Evolutionary conservation across 2,329 filamentous ascomycete genomes (phyloP).

Genomic region (Fusarium annulatum): DNA sequence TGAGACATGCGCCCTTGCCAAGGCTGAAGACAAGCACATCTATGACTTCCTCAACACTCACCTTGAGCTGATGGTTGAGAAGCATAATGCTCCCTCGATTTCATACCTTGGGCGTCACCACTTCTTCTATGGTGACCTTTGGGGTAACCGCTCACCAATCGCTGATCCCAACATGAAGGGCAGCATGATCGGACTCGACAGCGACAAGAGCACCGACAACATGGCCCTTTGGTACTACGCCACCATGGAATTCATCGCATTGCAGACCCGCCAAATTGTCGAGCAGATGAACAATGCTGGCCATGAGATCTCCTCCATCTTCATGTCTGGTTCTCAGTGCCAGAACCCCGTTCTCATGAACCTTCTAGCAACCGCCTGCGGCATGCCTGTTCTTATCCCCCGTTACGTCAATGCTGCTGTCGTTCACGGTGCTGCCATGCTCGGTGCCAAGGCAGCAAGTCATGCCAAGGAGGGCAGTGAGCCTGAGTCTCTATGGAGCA

Average conservation of each 20-base stretch:
- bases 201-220: constrained; percentile 86
- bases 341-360: constrained; percentile 94
- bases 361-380: constrained; percentile 88
- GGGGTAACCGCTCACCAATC: constrained; percentile 94
- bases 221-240: constrained; percentile 94
- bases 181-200: constrained; percentile 85
- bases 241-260: constrained; percentile 97
- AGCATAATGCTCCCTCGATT: constrained; percentile 76
- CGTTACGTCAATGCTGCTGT: constrained; percentile 95
- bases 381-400: constrained; percentile 93
- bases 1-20: constrained; percentile 80
- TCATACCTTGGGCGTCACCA: constrained; percentile 91
- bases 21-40: constrained; percentile 86
- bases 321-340: constrained; percentile 99
- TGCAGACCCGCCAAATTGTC: constrained; percentile 96
- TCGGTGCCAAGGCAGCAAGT: constrained; percentile 96
- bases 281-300: constrained; percentile 92
- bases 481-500: constrained; percentile 90
- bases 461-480: constrained; percentile 74
- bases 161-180: constrained; percentile 95
- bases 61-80: constrained; percentile 79
- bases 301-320: constrained; percentile 90
- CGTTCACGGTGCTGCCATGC: constrained; percentile 97
- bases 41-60: constrained; percentile 96
- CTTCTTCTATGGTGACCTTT: constrained; percentile 98